phyloP scores from a whole-genome alignment of 768 basidiomycete genomes.

The Jaapia argillacea region DNA sequence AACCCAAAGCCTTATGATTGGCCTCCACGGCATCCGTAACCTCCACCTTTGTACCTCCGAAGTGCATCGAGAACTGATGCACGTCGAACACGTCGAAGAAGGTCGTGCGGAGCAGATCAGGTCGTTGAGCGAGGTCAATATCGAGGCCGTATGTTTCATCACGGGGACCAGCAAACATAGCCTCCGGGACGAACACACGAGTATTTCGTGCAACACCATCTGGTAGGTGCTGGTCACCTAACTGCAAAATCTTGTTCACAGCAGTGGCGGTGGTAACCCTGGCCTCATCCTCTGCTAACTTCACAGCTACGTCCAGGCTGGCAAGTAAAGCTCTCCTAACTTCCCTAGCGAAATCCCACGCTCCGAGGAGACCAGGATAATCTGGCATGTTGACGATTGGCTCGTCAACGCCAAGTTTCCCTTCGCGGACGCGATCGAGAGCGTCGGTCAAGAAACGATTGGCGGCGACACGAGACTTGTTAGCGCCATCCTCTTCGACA shows the following conservation, averaged over 20 bases:
- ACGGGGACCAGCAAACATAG: slow-evolving; percentile 74
- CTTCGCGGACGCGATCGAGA: slow-evolving; percentile 67
- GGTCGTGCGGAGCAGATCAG: slow-evolving; percentile 71
- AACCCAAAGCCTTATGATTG: slow-evolving; percentile 53
- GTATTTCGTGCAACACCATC: slow-evolving; percentile 71
- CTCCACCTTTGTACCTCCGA: slow-evolving; percentile 46
- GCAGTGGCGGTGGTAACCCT: slow-evolving; percentile 53
- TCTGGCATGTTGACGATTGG: slow-evolving; percentile 47
- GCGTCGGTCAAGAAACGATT: slow-evolving; percentile 53
- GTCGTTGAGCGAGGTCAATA: slow-evolving; percentile 67
- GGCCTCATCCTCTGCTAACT: slow-evolving; percentile 76
- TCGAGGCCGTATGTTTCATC: slow-evolving; percentile 76
- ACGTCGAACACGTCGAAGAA: slow-evolving; percentile 83
- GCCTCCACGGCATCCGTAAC: slow-evolving; percentile 30
- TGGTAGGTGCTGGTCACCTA: slow-evolving; percentile 75
- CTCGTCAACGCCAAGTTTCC: slow-evolving; percentile 53
- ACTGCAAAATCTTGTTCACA: slow-evolving; percentile 52
- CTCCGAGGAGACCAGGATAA: slow-evolving; percentile 73
- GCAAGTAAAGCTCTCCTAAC: slow-evolving; percentile 70
- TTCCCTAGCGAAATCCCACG: slow-evolving; percentile 82
- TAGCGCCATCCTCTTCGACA: slow-evolving; percentile 68
- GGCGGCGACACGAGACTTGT: slow-evolving; percentile 40
- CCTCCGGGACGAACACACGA: slow-evolving; percentile 91
- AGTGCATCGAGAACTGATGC: slow-evolving; percentile 65
- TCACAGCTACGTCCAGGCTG: slow-evolving; percentile 74